phyloP scores from a whole-genome alignment of 352 stramenopile genomes.

The Pythium dissimile region DNA sequence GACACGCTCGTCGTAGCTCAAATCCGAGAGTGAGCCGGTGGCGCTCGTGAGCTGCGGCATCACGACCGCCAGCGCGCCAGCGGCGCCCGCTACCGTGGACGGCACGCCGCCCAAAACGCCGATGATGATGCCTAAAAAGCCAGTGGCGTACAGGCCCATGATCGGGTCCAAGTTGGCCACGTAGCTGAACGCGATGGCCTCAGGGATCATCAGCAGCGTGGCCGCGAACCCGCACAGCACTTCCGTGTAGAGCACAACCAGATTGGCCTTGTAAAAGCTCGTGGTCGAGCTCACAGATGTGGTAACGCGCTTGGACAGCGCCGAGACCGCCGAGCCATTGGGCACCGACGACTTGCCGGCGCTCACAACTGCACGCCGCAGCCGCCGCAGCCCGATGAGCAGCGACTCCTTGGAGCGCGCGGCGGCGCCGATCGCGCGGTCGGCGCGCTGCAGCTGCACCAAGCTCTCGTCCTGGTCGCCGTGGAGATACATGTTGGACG shows the following conservation, averaged over 20 bases:
- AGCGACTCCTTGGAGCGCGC: slow-evolving; percentile 1
- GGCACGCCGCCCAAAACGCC: slow-evolving; percentile 85
- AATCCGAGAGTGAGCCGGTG: slow-evolving; percentile 39
- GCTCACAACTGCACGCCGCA: not conserved
- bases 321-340: not conserved
- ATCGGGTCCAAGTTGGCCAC: slow-evolving; percentile 85
- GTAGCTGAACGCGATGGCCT: slow-evolving; percentile 93
- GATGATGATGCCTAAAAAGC: slow-evolving; percentile 87
- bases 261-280: slow-evolving; percentile 54
- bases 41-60: slow-evolving; percentile 80
- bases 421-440: not conserved
- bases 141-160: slow-evolving; percentile 90
- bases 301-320: slow-evolving; percentile 21
- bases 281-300: slow-evolving; percentile 25
- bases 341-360: not conserved
- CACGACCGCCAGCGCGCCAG: slow-evolving; percentile 89
- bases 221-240: slow-evolving; percentile 88
- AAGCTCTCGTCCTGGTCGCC: not conserved
- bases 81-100: slow-evolving; percentile 85
- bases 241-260: slow-evolving; percentile 58
- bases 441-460: slow-evolving; percentile 12
- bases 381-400: not conserved
- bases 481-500: not conserved
- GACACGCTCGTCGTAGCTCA: slow-evolving; percentile 69
- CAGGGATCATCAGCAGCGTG: slow-evolving; percentile 91